Conservation (phyloP, 768 basidiomycete genomes). For the Podaxis sp. region DNA sequence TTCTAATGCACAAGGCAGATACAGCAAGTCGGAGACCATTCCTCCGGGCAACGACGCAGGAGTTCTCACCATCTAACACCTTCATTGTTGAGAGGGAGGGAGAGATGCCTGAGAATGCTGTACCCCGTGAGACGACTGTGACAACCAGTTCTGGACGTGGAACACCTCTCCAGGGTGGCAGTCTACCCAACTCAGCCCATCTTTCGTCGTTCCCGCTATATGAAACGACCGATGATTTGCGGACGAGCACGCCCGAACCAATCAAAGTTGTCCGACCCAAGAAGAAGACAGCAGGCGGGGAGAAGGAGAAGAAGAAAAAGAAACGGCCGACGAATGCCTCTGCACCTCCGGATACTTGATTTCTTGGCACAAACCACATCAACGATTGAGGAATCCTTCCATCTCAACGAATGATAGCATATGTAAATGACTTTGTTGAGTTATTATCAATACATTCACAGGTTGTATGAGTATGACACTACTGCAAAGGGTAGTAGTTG, state of each 20-base stretch:
- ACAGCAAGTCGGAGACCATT: conserved; percentile 35
- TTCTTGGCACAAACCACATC: background rate
- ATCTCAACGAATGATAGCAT: background rate
- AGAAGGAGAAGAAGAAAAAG: conserved; percentile 62
- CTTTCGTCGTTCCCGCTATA: conserved; percentile 51
- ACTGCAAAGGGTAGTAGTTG: conserved; percentile 12
- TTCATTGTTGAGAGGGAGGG: conserved; percentile 76
- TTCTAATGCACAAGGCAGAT: background rate
- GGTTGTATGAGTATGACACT: conserved; percentile 21
- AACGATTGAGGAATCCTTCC: background rate
- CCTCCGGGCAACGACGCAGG: conserved; percentile 39
- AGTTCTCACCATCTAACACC: conserved; percentile 37
- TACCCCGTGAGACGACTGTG: conserved; percentile 25
- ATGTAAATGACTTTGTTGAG: background rate
- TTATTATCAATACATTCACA: conserved; percentile 13
- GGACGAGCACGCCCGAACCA: conserved; percentile 59
- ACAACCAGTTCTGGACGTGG: conserved; percentile 20
- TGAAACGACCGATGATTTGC: conserved; percentile 47
- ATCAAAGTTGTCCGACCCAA: conserved; percentile 76
- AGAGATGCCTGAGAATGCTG: conserved; percentile 78
- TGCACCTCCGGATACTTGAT: conserved; percentile 18
- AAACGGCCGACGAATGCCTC: conserved; percentile 26
- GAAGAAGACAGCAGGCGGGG: conserved; percentile 50
- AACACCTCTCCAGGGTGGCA: conserved; percentile 15
- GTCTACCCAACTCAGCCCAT: conserved; percentile 34